Percentiles rank a stretch among this genome's conserved stretches.
Evolutionary conservation across 2,329 filamentous ascomycete species (phyloP).

Genomic region (Colletotrichum cereale): DNA sequence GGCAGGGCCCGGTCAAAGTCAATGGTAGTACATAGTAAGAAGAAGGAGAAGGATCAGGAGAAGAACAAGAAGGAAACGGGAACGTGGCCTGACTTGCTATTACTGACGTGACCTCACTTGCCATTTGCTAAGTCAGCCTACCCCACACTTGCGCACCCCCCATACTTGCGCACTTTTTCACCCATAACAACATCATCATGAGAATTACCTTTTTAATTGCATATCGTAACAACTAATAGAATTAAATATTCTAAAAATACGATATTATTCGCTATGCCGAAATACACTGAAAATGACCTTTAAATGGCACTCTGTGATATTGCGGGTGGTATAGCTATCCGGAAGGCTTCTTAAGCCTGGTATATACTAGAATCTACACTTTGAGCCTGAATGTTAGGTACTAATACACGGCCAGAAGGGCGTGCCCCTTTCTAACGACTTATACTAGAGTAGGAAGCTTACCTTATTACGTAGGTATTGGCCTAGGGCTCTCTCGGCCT

Average conservation of each 20-base stretch:
- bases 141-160: no score
- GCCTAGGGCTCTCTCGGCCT: no score
- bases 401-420: no score
- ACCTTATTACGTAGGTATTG: neutral
- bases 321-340: neutral
- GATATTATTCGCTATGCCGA: neutral
- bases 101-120: slow-evolving; percentile 10
- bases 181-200: no score
- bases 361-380: neutral
- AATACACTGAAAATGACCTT: neutral
- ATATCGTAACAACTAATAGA: no score
- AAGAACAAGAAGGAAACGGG: neutral
- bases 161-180: no score
- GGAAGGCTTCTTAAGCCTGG: neutral
- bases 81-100: slow-evolving; percentile 1
- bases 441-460: neutral
- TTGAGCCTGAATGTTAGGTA: no score
- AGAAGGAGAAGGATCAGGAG: neutral
- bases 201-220: no score
- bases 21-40: no score
- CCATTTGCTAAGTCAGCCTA: no score
- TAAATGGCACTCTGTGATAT: no score
- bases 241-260: neutral
- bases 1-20: neutral
- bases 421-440: no score